Evolutionary conservation across 2,329 filamentous ascomycete species (phyloP), one percentile per base, ranked within the genome.

Genomic region (Colletotrichum higginsianum): DNA sequence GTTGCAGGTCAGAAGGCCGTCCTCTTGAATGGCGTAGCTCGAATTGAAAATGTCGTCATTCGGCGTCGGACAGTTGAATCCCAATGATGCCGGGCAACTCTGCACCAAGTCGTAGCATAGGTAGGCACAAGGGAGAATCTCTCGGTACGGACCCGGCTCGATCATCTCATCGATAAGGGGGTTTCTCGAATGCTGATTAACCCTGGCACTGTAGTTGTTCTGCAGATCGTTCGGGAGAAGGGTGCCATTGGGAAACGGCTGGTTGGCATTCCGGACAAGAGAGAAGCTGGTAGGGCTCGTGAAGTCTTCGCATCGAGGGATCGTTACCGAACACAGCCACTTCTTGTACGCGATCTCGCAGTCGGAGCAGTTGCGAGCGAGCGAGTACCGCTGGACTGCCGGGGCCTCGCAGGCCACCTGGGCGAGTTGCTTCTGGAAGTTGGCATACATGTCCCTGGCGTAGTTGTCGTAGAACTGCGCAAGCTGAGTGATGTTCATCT

Each of bases 261-360:
- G 89, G 42, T 86, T 90, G 64, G 94, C 88, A 77, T 96, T 96
- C 56, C 96, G 92, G 23, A 81, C 77, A 40, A 86, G 80, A 2
- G 85, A 82, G 74, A 83, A 82, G 1, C 81, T 64, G 16, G 86
- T 84, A 2, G 80, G 77, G n/a, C 86, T 89, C 61, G 87, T 89
- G 77, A 93, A 96, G 82, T 98, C 96, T 78, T 94, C 92, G 84
- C 96, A 99, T 40, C 95, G 93, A 1, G 96, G 96, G 73, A 99
- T 96, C 18, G 91, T 93, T 38, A 98, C 95, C 30, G 94, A 93
- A 84, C 96, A 99, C 23, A 99, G 91, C 96, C 96, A 99, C 78
- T 91, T 87, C 81, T 97, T 98, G 87, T 99, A 99, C 11, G 94
- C 94, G 0, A 80, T 78, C 18, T 86, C 89, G 82, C 96, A 99